Base-by-base conservation (phyloP, 371 early-diverging fungal genomes). In the Mortierella sp. region DNA sequence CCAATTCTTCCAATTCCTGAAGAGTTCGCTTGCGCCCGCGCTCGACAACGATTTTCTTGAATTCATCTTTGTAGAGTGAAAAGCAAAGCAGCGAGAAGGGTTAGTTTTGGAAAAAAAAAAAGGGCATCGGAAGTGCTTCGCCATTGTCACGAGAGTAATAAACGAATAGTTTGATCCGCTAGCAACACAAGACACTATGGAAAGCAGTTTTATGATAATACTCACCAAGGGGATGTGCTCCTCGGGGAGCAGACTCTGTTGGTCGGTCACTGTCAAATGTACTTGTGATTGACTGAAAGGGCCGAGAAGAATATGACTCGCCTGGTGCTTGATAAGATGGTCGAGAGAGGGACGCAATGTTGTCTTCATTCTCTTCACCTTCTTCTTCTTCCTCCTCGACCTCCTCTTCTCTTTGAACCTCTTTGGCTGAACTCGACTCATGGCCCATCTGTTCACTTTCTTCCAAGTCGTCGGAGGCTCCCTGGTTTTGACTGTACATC, bases 271-370 rank as follows among this genome's bases (percentile, higher is more conserved):
- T 23, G 9, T 11, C 15, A 21, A 57, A 19, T 7, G 7, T 7
- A 9, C 51, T n/a, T 12, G 30, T 7, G 52, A 46, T 21, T 28
- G 29, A 5, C 16, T 51, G 0, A 30, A 37, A 19, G 21, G 69
- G 69, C 14, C 69, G 62, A 29, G 58, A 69, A 4, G 58, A 14
- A 44, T 69, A 69, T 6, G 63, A 62, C 44, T 69, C 69, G 25
- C 63, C 51, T 15, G 62, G 63, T 16, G 19, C 12, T 7, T 44
- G 58, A 19, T 69, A 69, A 2, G 23, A 28, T 14, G 23, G 60
- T 23, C 37, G 28, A 26, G 23, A n/a, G 19, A 28, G 30, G n/a
- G n/a, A 28, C n/a, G 37, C 18, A 45, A 23, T 43, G 7, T 37
- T 30, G 6, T 21, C 19, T 21, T 57, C 55, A 2, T 53, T 44